Evolutionary conservation across 2,329 filamentous ascomycete genomes (phyloP), one percentile per base, ranked within the genome.

Genomic region (Exophiala phaeomuriformis): DNA sequence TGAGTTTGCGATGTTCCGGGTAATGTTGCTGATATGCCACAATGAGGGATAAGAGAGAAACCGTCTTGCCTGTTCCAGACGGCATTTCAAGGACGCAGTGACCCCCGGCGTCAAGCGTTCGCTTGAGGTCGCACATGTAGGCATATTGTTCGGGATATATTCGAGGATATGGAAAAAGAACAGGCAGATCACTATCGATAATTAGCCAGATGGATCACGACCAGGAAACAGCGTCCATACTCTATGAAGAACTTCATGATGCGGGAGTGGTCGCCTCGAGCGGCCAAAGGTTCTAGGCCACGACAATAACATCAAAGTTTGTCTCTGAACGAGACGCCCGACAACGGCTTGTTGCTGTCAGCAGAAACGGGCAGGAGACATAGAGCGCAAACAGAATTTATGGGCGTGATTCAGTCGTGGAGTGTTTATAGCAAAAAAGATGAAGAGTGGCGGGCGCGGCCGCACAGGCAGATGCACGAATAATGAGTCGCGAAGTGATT

Each of bases 1-100:
- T 96, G 48, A 98, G 82, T 72, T 98, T 98, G 52, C 94, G 80
- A 64, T 93, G 88, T 67, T 95, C 89, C 2, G 90, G 89, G 65
- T 91, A 90, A 68, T 90, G 85, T 68, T 93, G 88, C 71, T 98
- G 94, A 66, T 98, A 98, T 40, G 93, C 91, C 53, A 98, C 84
- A 65, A 98, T 98, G 63, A 98, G 80, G 0, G 93, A 96, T 42
- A 98, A 77, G 3, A 98, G 77, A 6, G 93, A 96, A 29, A 98
- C 88, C 0, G 93, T 98, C 76, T 98, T 98, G 57, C 93, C 93
- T 28, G 93, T 98, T 41, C 93, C 93, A 55, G 93, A 98, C 71
- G 93, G 93, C 93, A 98, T 98, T 74, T 98, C 93, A 64, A 98
- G 75, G 27, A 98, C 91, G 69, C 90, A 96, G 72, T 98, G 90